Base-by-base conservation (phyloP, 139 green algal species). In the Chloropicon primus region DNA sequence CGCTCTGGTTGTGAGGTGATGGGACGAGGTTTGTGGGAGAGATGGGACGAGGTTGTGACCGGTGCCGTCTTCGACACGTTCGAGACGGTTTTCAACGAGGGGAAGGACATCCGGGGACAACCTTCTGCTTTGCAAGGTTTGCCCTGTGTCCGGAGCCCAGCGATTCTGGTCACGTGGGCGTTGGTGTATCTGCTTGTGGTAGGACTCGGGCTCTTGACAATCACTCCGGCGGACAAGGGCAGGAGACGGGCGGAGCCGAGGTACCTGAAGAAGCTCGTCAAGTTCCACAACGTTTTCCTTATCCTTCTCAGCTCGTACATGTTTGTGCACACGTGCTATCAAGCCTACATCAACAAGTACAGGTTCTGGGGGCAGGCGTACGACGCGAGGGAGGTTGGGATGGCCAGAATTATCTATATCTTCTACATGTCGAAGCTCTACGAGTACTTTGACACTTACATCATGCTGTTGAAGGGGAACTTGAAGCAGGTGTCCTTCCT, bases 351-450 rank as follows among this genome's bases (percentile, higher is more conserved):
- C 41, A 76, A 85, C 26, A 28, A 76, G 23, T 88, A 88, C 76
- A 78, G 22, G 5, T 82, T 91, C 29, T 91, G 87, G 87, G 87
- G 87, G 1, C 87, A 87, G 53, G 74, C 73, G 0, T 88, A 85
- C 77, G 74, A 81, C 3, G 22, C 77, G 1, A 82, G 71, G 22
- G 79, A 89, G 78, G 77, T 29, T 17, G 41, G 41, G 10, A 62
- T 62, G 41, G 41, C 82, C 1, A 74, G 76, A n/a, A 78, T 87
- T 3, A 87, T 93, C 22, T 89, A 86, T 24, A 80, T 91, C 17
- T 93, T 93, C 83, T 93, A 87, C 77, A 26, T 90, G 10, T 87
- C 80, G 1, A 93, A 93, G 76, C 77, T 91, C 0, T 93, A 91
- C 73, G 88, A 93, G 74, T 93, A 90, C 78, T 76, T 89, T 1